These are phyloP conservation scores for Magnaporthales sp. DNA, from an alignment of 2,329 filamentous ascomycete genomes.

Conservation along the genomic window DNA sequence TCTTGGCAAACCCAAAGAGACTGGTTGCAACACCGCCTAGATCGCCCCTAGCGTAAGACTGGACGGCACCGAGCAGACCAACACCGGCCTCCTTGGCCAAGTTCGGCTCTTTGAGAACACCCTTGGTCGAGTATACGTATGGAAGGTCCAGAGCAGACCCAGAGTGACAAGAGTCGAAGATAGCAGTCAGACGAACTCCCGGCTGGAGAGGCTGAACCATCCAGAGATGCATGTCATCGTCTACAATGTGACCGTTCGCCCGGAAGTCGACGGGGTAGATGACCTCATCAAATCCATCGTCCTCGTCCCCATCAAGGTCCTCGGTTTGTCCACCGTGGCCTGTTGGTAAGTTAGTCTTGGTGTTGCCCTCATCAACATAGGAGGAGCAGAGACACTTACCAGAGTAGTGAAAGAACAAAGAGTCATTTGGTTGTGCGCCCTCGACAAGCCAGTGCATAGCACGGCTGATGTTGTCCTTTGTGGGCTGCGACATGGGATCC, in stretches of 20 bases:
- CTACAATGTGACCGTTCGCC: slow-evolving; percentile 62
- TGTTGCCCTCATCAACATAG: too few relatives aligned
- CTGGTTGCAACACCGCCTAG: slow-evolving; percentile 71
- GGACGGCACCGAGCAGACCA: slow-evolving; percentile 63
- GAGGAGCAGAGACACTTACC: slow-evolving; percentile 29
- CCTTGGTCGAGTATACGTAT: slow-evolving; percentile 74
- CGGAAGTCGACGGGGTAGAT: slow-evolving; percentile 72
- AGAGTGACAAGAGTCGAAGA: slow-evolving; percentile 76
- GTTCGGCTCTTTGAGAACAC: slow-evolving; percentile 73
- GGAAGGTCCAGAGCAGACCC: slow-evolving; percentile 70
- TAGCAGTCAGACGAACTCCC: slow-evolving; percentile 77
- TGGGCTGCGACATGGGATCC: slow-evolving; percentile 61
- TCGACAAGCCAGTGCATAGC: slow-evolving; percentile 71
- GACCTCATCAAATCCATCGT: slow-evolving; percentile 69
- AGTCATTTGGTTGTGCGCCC: slow-evolving; percentile 63
- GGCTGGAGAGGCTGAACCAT: slow-evolving; percentile 70
- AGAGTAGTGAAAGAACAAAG: slow-evolving; percentile 71
- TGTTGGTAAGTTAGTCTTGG: slow-evolving; percentile 16
- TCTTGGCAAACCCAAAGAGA: slow-evolving; percentile 80
- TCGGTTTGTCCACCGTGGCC: slow-evolving; percentile 70
- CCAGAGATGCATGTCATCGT: slow-evolving; percentile 70
- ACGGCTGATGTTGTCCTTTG: slow-evolving; percentile 65
- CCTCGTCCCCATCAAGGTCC: slow-evolving; percentile 66
- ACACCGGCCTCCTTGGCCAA: slow-evolving; percentile 70
- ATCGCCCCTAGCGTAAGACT: slow-evolving; percentile 76